Conservation (phyloP, 352 stramenopile genomes). For the Thraustotheca clavata region DNA sequence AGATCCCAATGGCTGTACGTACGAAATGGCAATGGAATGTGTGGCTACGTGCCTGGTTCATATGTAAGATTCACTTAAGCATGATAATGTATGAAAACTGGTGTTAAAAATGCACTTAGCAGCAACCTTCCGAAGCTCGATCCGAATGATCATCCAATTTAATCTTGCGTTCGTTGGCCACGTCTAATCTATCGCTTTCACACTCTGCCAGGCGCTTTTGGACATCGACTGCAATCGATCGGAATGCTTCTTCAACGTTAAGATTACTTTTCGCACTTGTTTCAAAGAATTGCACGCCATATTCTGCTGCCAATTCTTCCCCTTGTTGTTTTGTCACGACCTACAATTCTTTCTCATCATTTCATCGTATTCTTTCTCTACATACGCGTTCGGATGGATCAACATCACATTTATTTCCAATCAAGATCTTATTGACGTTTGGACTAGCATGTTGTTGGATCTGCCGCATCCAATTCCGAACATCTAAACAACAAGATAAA, state of each 20-base stretch:
- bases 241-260: slow-evolving; percentile 88
- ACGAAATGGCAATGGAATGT: neutral
- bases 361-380: neutral
- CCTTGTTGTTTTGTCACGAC: slow-evolving; percentile 90
- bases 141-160: slow-evolving; percentile 76
- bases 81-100: too few species aligned
- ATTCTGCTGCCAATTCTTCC: slow-evolving; percentile 88
- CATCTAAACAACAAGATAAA: slow-evolving; percentile 36
- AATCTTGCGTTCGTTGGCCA: slow-evolving; percentile 68
- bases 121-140: slow-evolving; percentile 72
- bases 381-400: slow-evolving; percentile 90
- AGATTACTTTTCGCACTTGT: slow-evolving; percentile 90
- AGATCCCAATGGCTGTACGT: neutral
- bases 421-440: slow-evolving; percentile 99
- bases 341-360: slow-evolving; percentile 25
- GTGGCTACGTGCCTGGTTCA: neutral
- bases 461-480: slow-evolving; percentile 88
- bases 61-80: too few species aligned
- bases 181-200: slow-evolving; percentile 84
- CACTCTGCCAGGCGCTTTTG: slow-evolving; percentile 81
- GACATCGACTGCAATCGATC: slow-evolving; percentile 82
- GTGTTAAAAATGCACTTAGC: slow-evolving; percentile 23
- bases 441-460: slow-evolving; percentile 97
- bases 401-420: slow-evolving; percentile 99
- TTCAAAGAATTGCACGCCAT: slow-evolving; percentile 93